These are phyloP conservation scores for Platanus orientalis DNA, from an alignment of 164 flowering plant species.

Conservation along the genomic window DNA sequence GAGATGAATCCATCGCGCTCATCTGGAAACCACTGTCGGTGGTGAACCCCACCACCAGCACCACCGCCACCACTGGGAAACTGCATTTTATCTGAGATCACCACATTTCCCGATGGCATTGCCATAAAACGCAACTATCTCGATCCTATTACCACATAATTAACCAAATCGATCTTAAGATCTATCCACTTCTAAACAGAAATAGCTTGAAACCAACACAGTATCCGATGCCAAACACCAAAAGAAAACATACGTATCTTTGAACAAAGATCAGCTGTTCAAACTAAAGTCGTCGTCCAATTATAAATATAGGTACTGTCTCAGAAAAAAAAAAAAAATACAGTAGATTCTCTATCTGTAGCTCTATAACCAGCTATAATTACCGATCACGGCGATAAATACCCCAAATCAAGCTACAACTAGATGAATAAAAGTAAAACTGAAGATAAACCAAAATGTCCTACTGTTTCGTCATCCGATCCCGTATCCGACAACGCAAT, in stretches of 20 bases:
- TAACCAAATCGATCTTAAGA: conserved; percentile 1
- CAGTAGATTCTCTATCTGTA: neutral
- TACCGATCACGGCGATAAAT: conserved; percentile 3
- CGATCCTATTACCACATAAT: conserved; percentile 8
- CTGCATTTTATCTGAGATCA: conserved; percentile 54
- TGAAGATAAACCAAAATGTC: neutral
- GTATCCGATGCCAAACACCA: neutral
- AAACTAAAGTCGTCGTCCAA: neutral
- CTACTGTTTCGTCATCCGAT: conserved; percentile 7
- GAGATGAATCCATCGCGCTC: conserved; percentile 75
- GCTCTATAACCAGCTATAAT: neutral
- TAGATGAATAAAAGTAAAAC: neutral
- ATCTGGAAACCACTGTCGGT: conserved; percentile 56
- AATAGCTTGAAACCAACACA: neutral
- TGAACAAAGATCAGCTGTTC: neutral
- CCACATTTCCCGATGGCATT: conserved; percentile 73
- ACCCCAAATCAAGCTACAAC: neutral
- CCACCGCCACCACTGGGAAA: conserved; percentile 30
- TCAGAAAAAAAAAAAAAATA: neutral
- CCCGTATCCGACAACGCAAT: neutral
- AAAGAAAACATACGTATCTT: neutral
- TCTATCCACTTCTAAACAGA: conserved; percentile 7
- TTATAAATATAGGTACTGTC: too few relatives aligned
- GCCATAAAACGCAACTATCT: conserved; percentile 37
- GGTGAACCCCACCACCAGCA: conserved; percentile 34